These are phyloP conservation scores for Alloteropsis angusta DNA, from an alignment of 202 grass and related monocot genomes.

Conservation along the genomic window DNA sequence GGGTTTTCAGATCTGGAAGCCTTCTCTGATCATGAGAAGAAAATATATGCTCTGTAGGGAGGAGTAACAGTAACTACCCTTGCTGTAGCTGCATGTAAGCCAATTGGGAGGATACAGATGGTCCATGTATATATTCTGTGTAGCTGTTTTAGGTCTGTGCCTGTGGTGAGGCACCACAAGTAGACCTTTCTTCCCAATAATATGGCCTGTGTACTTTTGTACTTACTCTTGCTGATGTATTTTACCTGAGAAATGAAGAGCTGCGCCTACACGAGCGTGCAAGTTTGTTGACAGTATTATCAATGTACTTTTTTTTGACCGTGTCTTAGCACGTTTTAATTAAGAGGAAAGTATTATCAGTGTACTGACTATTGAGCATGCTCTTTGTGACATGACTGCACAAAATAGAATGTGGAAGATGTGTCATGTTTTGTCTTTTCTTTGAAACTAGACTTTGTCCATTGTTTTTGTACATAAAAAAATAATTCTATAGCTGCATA, in stretches of 20 bases:
- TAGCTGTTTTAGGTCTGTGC: conserved; percentile 25
- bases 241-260: conserved; percentile 11
- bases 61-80: not conserved
- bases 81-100: conserved; percentile 3
- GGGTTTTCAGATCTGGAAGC: conserved; percentile 72
- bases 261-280: not conserved
- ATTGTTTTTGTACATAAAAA: not conserved
- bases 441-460: not conserved
- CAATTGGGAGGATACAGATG: not conserved
- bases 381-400: not conserved
- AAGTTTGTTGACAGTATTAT: not conserved
- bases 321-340: too few species aligned
- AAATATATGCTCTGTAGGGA: conserved; percentile 79
- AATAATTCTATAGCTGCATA: not conserved
- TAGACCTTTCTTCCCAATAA: conserved; percentile 8
- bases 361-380: not conserved
- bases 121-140: conserved; percentile 33
- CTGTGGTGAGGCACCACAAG: not conserved
- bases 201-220: not conserved
- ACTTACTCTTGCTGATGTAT: conserved; percentile 1
- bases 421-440: not conserved
- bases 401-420: not conserved
- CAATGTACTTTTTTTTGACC: too few species aligned
- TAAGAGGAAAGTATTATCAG: too few species aligned
- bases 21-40: conserved; percentile 83